These are phyloP conservation scores for Pelargonium australe DNA, from an alignment of 441 rosid species.

Conservation along the genomic window DNA sequence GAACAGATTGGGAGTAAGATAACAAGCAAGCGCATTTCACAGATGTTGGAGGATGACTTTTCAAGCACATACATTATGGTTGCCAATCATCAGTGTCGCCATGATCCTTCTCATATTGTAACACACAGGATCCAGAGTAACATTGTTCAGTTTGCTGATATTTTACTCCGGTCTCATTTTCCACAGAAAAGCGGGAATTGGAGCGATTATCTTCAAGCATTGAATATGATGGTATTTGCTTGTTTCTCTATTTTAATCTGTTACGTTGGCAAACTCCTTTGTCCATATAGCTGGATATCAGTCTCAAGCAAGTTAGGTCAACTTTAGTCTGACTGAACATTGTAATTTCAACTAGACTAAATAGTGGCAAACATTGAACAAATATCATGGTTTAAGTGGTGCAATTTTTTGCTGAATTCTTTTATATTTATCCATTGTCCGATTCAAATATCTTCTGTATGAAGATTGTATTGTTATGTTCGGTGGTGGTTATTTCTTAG, in stretches of 20 bases:
- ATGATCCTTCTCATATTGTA: constrained; percentile 91
- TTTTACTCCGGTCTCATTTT: constrained; percentile 44
- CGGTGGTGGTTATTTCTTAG: background rate
- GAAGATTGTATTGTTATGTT: background rate
- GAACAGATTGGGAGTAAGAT: constrained; percentile 85
- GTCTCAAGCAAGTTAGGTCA: background rate
- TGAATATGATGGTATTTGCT: constrained; percentile 56
- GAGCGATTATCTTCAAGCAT: constrained; percentile 41
- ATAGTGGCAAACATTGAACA: background rate
- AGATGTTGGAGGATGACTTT: constrained; percentile 68
- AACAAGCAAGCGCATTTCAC: constrained; percentile 78
- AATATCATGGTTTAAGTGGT: background rate
- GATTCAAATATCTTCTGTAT: background rate
- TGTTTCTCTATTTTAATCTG: background rate
- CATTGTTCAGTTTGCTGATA: constrained; percentile 52
- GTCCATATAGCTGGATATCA: background rate
- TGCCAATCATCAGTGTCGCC: constrained; percentile 77
- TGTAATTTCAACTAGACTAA: background rate
- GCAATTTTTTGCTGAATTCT: background rate
- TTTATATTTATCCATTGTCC: background rate
- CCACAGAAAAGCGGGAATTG: constrained; percentile 39
- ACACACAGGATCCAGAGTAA: constrained; percentile 88
- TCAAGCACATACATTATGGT: constrained; percentile 73
- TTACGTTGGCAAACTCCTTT: background rate
- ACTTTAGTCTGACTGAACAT: background rate